phyloP scores from a whole-genome alignment of 1,284 basidiomycete genomes.

The Trametes sp. region DNA sequence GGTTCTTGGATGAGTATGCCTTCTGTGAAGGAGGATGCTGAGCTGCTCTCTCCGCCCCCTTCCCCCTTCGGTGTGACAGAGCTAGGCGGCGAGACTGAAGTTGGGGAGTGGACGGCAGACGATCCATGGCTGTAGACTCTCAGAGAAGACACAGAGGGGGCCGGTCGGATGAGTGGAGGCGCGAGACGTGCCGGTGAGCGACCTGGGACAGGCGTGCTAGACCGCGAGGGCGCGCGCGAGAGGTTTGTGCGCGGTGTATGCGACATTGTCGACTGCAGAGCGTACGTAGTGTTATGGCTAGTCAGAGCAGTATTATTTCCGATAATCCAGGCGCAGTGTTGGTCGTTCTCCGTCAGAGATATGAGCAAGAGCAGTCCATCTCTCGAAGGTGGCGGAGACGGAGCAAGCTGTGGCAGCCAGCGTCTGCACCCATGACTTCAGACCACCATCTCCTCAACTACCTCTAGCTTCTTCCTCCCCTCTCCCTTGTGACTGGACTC shows the following conservation, averaged over 20 bases:
- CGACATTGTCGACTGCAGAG: constrained; percentile 28
- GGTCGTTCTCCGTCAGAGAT: not conserved
- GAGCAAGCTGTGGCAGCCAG: constrained; percentile 4
- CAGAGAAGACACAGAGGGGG: constrained; percentile 43
- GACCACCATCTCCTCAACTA: not conserved
- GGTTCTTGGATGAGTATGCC: constrained; percentile 72
- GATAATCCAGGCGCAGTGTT: not conserved
- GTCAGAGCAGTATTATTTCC: constrained; percentile 12
- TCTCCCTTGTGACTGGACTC: not conserved
- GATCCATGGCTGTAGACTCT: constrained; percentile 42
- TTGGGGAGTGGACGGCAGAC: constrained; percentile 32
- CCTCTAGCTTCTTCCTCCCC: not conserved
- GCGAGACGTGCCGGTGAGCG: constrained; percentile 39
- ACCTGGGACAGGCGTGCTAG: constrained; percentile 42
- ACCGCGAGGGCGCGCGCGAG: constrained; percentile 44
- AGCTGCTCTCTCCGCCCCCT: constrained; percentile 57
- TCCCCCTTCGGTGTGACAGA: constrained; percentile 27
- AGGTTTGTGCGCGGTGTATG: constrained; percentile 36
- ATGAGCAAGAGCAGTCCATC: not conserved
- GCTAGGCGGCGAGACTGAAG: constrained; percentile 30
- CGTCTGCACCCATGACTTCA: constrained; percentile 4
- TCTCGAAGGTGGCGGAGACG: constrained; percentile 6
- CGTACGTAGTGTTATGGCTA: too few species aligned
- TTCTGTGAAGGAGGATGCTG: constrained; percentile 71
- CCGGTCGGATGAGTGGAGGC: constrained; percentile 41